Evolutionary conservation across 2,329 filamentous ascomycete genomes (phyloP).

Genomic region (Alternaria incomplexa): DNA sequence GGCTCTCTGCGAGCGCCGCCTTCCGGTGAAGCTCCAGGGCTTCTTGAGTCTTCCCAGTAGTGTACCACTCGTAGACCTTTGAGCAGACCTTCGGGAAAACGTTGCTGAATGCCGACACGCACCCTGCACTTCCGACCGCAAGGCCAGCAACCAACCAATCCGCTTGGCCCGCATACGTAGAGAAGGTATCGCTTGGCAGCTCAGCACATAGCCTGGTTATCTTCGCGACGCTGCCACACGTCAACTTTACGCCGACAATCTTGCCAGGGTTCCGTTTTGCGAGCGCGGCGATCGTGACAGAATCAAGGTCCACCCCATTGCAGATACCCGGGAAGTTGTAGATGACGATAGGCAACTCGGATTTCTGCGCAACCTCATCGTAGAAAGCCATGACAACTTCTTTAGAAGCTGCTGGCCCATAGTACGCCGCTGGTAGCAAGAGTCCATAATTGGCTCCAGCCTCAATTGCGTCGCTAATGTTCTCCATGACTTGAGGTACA

Average conservation of each 20-base stretch:
- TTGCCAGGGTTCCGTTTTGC: conserved; percentile 61
- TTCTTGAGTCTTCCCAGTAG: conserved; percentile 61
- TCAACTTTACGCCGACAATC: conserved; percentile 74
- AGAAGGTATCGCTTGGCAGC: conserved; percentile 62
- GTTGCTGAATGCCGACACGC: conserved; percentile 65
- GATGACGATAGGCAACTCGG: conserved; percentile 68
- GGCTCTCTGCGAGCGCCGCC: conserved; percentile 69
- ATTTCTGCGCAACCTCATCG: conserved; percentile 61
- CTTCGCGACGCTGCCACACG: conserved; percentile 77
- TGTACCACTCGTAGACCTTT: conserved; percentile 67
- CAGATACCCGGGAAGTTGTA: conserved; percentile 76
- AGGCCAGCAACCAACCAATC: conserved; percentile 70
- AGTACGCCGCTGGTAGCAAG: conserved; percentile 54
- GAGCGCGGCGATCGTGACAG: conserved; percentile 66
- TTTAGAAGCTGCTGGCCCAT: conserved; percentile 52
- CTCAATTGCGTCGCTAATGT: conserved; percentile 49
- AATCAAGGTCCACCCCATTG: conserved; percentile 71
- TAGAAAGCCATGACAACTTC: conserved; percentile 53
- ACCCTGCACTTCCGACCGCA: conserved; percentile 60
- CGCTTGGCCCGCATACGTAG: conserved; percentile 73
- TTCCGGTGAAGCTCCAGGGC: conserved; percentile 66
- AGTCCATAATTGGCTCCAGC: conserved; percentile 54
- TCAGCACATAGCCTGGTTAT: conserved; percentile 66
- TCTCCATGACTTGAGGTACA: conserved; percentile 53
- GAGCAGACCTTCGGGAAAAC: conserved; percentile 63